These are phyloP conservation scores for Trichoderma sp. DNA, from an alignment of 2,329 filamentous ascomycete species.

Conservation along the genomic window DNA sequence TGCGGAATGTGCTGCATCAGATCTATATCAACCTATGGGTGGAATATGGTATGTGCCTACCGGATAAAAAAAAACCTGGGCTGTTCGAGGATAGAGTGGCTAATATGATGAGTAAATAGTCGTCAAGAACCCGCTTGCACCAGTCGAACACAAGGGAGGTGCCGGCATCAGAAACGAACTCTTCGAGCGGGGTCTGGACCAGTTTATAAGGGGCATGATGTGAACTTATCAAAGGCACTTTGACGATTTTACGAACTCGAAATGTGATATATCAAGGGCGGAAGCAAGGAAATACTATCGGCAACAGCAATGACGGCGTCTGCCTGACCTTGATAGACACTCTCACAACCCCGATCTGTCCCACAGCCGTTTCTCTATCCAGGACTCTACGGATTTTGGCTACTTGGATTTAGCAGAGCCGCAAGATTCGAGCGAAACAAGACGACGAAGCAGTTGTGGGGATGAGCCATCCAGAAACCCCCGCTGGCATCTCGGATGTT, in stretches of 20 bases:
- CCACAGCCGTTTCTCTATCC: not conserved
- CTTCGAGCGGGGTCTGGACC: constrained; percentile 73
- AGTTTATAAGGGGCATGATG: constrained; percentile 72
- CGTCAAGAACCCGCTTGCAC: constrained; percentile 71
- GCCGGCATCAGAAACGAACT: constrained; percentile 72
- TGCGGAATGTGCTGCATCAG: constrained; percentile 93
- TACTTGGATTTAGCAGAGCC: not conserved
- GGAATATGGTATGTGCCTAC: constrained; percentile 72
- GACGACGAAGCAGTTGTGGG: not conserved
- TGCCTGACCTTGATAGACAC: not conserved
- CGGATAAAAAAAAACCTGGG: not conserved
- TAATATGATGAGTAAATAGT: constrained; percentile 43
- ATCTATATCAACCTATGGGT: constrained; percentile 99
- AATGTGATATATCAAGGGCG: not conserved
- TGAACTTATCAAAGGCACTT: constrained; percentile 41
- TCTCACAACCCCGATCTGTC: not conserved
- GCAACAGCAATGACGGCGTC: not conserved
- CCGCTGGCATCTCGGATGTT: not conserved
- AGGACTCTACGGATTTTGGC: not conserved
- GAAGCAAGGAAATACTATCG: not conserved
- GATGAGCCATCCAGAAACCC: not conserved
- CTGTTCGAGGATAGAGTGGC: not conserved
- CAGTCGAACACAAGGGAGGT: constrained; percentile 69
- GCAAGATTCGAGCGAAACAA: not conserved
- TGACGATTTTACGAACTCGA: not conserved